phyloP scores from a whole-genome alignment of 2,329 filamentous ascomycete genomes.

The Rhytidhysteron rufulum region DNA sequence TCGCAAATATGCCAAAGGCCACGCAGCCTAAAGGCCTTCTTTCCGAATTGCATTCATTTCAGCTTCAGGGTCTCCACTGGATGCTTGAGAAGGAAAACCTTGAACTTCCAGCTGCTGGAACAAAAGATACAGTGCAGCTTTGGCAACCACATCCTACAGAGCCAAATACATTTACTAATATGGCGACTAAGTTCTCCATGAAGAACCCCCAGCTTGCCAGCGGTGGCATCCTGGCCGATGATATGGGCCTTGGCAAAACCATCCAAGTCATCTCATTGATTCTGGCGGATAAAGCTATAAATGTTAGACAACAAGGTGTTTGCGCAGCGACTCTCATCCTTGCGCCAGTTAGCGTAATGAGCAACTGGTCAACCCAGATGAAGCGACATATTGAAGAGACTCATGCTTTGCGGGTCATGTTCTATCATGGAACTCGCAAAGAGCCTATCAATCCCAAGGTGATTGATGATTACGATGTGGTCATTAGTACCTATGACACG shows the following conservation, averaged over 20 bases:
- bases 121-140: conserved; percentile 66
- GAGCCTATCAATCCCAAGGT: conserved; percentile 49
- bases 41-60: conserved; percentile 73
- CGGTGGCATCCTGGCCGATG: conserved; percentile 83
- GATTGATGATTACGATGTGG: conserved; percentile 65
- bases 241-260: conserved; percentile 91
- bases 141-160: conserved; percentile 58
- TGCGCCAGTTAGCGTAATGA: conserved; percentile 81
- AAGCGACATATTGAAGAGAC: conserved; percentile 64
- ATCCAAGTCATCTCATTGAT: conserved; percentile 81
- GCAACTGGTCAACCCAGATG: conserved; percentile 83
- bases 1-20: conserved; percentile 70
- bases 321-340: conserved; percentile 69
- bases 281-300: conserved; percentile 49
- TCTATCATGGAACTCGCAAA: conserved; percentile 66
- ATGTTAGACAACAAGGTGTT: conserved; percentile 14
- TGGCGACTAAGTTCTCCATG: conserved; percentile 65
- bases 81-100: conserved; percentile 73
- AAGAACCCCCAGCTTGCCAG: conserved; percentile 64
- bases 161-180: conserved; percentile 56
- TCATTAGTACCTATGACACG: conserved; percentile 82
- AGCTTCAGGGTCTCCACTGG: conserved; percentile 75
- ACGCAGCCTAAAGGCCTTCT: conserved; percentile 62
- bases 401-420: conserved; percentile 62
- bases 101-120: conserved; percentile 55